Percentiles rank a stretch among this genome's conserved stretches.
phyloP scores from a whole-genome alignment of 768 basidiomycete species.

The Galerina sulciceps region DNA sequence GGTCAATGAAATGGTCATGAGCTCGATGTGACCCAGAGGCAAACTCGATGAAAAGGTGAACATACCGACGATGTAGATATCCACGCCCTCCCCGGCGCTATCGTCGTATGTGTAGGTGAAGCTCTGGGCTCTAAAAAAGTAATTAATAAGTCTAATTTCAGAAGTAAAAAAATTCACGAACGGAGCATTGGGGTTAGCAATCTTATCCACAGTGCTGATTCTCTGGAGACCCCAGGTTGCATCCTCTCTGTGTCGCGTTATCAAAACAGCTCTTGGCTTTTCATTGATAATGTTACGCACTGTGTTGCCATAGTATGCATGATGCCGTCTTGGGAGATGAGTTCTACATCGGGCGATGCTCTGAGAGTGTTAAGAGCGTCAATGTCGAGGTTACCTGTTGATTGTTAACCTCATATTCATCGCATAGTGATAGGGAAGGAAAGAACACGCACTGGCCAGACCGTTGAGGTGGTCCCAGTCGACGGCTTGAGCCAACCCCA shows the following conservation, averaged over 20 bases:
- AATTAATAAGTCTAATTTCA: not conserved
- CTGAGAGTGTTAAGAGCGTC: constrained; percentile 28
- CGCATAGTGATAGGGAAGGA: not conserved
- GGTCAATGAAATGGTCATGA: not conserved
- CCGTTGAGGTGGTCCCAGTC: constrained; percentile 35
- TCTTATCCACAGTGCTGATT: constrained; percentile 15
- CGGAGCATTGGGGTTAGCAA: constrained; percentile 4
- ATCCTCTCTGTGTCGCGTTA: not conserved
- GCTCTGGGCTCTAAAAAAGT: constrained; percentile 9
- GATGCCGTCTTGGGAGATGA: constrained; percentile 34
- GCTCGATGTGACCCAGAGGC: too few relatives aligned
- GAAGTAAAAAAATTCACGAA: not conserved
- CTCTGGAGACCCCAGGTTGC: constrained; percentile 32
- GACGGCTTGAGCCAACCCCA: constrained; percentile 6
- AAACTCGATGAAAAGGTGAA: not conserved
- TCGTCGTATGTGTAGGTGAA: constrained; percentile 34
- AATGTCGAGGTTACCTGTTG: constrained; percentile 20
- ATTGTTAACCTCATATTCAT: not conserved
- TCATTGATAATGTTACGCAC: constrained; percentile 7
- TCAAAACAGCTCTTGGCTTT: too few relatives aligned
- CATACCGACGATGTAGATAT: constrained; percentile 46
- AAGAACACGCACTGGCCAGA: constrained; percentile 29
- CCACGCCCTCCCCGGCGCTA: constrained; percentile 36
- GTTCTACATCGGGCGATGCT: constrained; percentile 28
- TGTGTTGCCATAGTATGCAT: constrained; percentile 27